Conservation (phyloP, 2,329 filamentous ascomycete genomes). For the Venturia oleaginea region DNA sequence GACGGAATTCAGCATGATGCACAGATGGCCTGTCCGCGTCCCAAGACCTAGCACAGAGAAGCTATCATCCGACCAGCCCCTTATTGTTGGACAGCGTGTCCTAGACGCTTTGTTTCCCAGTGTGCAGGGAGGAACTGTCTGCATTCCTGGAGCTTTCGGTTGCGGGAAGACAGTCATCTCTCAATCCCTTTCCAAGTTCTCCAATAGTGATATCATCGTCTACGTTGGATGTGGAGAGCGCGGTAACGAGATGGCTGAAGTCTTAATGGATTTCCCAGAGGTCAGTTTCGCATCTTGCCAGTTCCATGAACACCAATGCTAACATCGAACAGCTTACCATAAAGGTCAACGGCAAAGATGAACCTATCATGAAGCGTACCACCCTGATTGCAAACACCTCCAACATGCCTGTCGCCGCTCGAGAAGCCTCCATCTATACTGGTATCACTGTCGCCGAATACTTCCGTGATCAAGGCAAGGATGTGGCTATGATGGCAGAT, state of each 20-base stretch:
- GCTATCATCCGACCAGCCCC: conserved; percentile 77
- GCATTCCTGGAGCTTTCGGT: conserved; percentile 95
- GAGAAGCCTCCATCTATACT: conserved; percentile 98
- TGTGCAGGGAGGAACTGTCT: conserved; percentile 94
- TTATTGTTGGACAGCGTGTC: conserved; percentile 94
- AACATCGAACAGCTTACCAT: conserved; percentile 61
- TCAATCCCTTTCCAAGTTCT: conserved; percentile 98
- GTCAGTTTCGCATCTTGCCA: conserved; percentile 27
- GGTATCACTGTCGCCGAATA: conserved; percentile 93
- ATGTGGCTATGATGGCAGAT: conserved; percentile 99
- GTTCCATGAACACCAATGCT: conserved; percentile 15
- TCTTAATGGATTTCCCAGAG: conserved; percentile 98
- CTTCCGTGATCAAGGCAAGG: conserved; percentile 92
- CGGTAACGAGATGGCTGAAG: conserved; percentile 99
- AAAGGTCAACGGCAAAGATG: conserved; percentile 84
- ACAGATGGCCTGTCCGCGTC: conserved; percentile 95
- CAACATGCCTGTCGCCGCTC: conserved; percentile 98
- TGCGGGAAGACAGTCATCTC: conserved; percentile 99
- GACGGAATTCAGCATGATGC: conserved; percentile 95
- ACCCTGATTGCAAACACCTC: conserved; percentile 98
- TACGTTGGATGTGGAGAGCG: conserved; percentile 91
- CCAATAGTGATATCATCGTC: conserved; percentile 97
- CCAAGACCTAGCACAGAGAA: conserved; percentile 89
- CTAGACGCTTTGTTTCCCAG: conserved; percentile 92
- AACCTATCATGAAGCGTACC: conserved; percentile 99